Base-by-base conservation (phyloP, 2,329 filamentous ascomycete species). In the Didymosphaeria variabile region DNA sequence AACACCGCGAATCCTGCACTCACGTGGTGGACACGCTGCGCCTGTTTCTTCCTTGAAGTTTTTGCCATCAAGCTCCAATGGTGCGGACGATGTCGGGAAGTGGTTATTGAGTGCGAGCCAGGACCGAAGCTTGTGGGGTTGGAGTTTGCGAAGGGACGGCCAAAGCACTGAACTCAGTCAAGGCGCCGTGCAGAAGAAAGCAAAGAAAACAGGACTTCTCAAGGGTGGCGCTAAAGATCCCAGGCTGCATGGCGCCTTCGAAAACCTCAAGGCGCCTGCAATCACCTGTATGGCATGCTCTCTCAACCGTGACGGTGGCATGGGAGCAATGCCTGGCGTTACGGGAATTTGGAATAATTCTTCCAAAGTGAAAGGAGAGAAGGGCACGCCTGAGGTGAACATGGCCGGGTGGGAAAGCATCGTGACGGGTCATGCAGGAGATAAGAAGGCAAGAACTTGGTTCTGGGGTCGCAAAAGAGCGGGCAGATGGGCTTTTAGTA, bases 351-450 rank as follows among this genome's bases (percentile, higher is more conserved):
- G 94, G 94, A 90, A 93, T 66, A 94, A 94, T 76, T 86, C 87
- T 2, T 77, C 72, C 1, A 87, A 88, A 69, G 82, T 84, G 29
- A 87, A 89, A 58, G 87, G 85, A 60, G 73, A 80, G n/a, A 70
- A 74, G 57, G 90, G 93, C 77, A 90, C 91, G 2, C 89, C 93
- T 67, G 83, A 89, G 59, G 91, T 89, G 70, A 86, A 88, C 51
- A 89, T 88, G 82, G 97, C 94, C 2, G 95, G 95, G 1, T 99
- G 95, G 95, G 96, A 99, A 78, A 97, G 94, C 73, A 89, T 99
- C 7, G 88, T 99, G 2, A 99, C 95, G 4, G 94, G 93, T 10
- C 96, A 99, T 75, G 90, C 90, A 72, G 88, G 90, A 55, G 94
- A 98, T 72, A 86, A 89, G 47, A 91, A 87, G 73, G 95, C 93